phyloP scores from a whole-genome alignment of 441 rosid genomes.

The Geranium incanum region DNA sequence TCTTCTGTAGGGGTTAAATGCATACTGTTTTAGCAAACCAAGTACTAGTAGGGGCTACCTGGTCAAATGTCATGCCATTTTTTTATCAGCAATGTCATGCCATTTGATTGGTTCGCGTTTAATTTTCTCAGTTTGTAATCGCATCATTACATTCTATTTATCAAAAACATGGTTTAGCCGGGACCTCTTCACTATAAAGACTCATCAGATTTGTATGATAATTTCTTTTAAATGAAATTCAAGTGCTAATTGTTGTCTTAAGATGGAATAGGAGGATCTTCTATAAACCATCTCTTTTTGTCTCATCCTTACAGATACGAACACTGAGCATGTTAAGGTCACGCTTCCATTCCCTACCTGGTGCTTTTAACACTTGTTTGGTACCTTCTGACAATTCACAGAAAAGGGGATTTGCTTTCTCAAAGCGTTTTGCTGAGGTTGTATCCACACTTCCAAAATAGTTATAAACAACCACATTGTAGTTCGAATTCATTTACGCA shows the following conservation, averaged over 20 bases:
- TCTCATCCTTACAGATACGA: slow-evolving; percentile 50
- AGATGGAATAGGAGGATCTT: neutral
- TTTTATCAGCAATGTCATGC: neutral
- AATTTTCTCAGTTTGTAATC: neutral
- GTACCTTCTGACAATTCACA: slow-evolving; percentile 74
- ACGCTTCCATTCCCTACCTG: slow-evolving; percentile 91
- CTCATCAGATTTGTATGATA: neutral
- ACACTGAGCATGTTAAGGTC: slow-evolving; percentile 97
- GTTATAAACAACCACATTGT: slow-evolving; percentile 7
- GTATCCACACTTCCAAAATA: slow-evolving; percentile 19
- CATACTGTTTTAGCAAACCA: neutral
- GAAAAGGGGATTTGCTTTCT: slow-evolving; percentile 83
- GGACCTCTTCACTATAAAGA: too few species aligned
- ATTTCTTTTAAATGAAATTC: neutral
- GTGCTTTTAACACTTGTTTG: slow-evolving; percentile 79
- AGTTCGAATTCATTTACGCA: slow-evolving; percentile 13
- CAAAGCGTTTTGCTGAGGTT: slow-evolving; percentile 85
- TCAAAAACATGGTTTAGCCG: neutral
- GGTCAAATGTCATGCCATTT: neutral
- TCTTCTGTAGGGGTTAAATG: neutral
- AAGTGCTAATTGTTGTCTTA: neutral
- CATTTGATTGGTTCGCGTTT: neutral
- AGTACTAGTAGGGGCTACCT: neutral
- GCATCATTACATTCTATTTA: neutral
- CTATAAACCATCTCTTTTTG: neutral